A percentile compares a stretch with the other conserved stretches of the same genome.
These are phyloP conservation scores for Neolentinus lepideus DNA, from an alignment of 1,284 basidiomycete species.

Conservation along the genomic window DNA sequence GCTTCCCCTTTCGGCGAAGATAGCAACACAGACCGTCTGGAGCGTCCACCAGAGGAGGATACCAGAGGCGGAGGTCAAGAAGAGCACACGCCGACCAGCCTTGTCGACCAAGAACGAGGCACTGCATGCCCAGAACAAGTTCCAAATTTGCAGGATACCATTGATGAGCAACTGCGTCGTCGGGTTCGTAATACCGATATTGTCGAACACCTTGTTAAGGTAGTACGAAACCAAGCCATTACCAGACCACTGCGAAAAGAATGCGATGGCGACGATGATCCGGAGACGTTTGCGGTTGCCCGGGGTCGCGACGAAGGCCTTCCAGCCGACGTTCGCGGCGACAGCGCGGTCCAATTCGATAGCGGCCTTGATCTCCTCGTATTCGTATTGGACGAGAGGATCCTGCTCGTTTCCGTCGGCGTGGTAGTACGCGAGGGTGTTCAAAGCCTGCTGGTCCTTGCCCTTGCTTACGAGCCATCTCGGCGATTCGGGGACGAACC, in stretches of 20 bases:
- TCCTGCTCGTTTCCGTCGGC: slow-evolving; percentile 63
- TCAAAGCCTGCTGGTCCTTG: slow-evolving; percentile 50
- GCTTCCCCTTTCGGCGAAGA: slow-evolving; percentile 40
- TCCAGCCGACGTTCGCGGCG: slow-evolving; percentile 54
- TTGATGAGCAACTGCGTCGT: slow-evolving; percentile 42
- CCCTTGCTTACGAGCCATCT: slow-evolving; percentile 67
- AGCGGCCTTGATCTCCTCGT: slow-evolving; percentile 71
- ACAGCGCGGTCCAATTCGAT: slow-evolving; percentile 55
- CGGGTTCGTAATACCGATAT: slow-evolving; percentile 62
- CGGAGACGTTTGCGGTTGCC: slow-evolving; percentile 65
- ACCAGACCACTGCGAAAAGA: slow-evolving; percentile 73
- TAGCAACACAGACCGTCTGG: slow-evolving; percentile 66
- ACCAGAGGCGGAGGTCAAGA: slow-evolving; percentile 52
- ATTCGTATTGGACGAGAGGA: slow-evolving; percentile 66
- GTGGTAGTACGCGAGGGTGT: slow-evolving; percentile 66
- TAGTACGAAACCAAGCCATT: slow-evolving; percentile 76
- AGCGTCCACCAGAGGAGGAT: slow-evolving; percentile 67
- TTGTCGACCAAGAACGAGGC: slow-evolving; percentile 54
- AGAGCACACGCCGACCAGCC: slow-evolving; percentile 57
- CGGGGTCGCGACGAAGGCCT: slow-evolving; percentile 43
- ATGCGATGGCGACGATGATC: slow-evolving; percentile 63
- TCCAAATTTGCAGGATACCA: slow-evolving; percentile 66
- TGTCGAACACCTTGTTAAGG: slow-evolving; percentile 62
- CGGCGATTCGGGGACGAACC: slow-evolving; percentile 64
- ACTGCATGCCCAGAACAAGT: slow-evolving; percentile 52